These are phyloP conservation scores for Annona cherimola DNA, from an alignment of 164 flowering plant species.

Conservation along the genomic window DNA sequence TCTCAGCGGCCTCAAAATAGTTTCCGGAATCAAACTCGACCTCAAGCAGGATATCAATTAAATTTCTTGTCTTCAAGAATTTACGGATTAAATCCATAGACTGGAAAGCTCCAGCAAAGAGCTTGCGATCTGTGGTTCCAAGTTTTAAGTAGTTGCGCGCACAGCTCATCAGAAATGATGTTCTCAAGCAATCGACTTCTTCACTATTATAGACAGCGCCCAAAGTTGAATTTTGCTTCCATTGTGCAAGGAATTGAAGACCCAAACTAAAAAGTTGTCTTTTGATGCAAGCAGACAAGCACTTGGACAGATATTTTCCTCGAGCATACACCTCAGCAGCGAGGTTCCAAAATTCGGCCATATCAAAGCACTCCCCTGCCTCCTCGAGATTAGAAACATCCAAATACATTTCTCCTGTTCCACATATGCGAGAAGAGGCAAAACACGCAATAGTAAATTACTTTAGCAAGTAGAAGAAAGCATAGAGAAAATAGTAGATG, in stretches of 20 bases:
- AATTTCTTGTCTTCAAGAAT: conserved; percentile 28
- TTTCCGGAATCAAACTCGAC: conserved; percentile 49
- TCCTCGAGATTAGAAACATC: conserved; percentile 35
- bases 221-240: conserved; percentile 30
- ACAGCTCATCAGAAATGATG: conserved; percentile 36
- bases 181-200: conserved; percentile 28
- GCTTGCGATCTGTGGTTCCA: conserved; percentile 32
- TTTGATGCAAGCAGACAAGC: conserved; percentile 36
- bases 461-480: too few species aligned
- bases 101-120: conserved; percentile 37
- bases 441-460: too few species aligned
- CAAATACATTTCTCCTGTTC: conserved; percentile 33
- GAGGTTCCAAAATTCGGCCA: conserved; percentile 29
- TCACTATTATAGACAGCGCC: conserved; percentile 8
- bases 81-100: conserved; percentile 29
- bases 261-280: conserved; percentile 45
- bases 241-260: conserved; percentile 35
- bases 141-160: conserved; percentile 38
- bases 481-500: too few species aligned
- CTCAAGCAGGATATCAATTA: conserved; percentile 43
- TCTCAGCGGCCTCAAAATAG: conserved; percentile 46
- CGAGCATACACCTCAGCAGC: conserved; percentile 53
- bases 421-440: neutral
- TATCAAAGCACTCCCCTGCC: conserved; percentile 49
- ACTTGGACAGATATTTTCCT: conserved; percentile 32